Evolutionary conservation across 768 basidiomycete species (phyloP).

Genomic region (Thelephora ganbajun): DNA sequence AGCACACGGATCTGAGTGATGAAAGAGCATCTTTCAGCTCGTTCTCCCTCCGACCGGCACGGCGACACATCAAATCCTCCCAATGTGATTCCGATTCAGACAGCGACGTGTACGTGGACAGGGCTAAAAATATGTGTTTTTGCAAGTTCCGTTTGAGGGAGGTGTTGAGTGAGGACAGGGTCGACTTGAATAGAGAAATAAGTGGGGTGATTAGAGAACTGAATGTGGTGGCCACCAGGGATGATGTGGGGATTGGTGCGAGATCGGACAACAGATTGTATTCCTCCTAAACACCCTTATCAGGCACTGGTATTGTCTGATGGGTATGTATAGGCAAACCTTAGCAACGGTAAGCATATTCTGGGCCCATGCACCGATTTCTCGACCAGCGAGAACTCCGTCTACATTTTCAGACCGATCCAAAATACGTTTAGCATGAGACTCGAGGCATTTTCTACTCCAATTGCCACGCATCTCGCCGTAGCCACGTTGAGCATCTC

Average conservation of each 20-base stretch:
- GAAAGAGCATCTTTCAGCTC: constrained; percentile 62
- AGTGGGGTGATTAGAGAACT: constrained; percentile 50
- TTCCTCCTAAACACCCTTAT: constrained; percentile 36
- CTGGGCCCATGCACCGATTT: constrained; percentile 62
- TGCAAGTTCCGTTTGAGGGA: constrained; percentile 68
- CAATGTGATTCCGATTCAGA: constrained; percentile 43
- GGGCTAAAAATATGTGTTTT: constrained; percentile 67
- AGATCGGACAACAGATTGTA: constrained; percentile 51
- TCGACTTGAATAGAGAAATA: constrained; percentile 48
- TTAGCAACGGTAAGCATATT: constrained; percentile 52
- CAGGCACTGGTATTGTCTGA: background rate
- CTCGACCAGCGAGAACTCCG: constrained; percentile 48
- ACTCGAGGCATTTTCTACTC: constrained; percentile 63
- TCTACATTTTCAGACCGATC: constrained; percentile 61
- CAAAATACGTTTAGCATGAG: constrained; percentile 51
- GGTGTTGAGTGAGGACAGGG: constrained; percentile 43
- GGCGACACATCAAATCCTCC: constrained; percentile 47
- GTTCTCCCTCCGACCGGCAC: constrained; percentile 33
- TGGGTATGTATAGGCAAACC: constrained; percentile 17
- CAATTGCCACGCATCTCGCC: constrained; percentile 79
- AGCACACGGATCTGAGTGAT: constrained; percentile 48
- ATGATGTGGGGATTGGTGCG: constrained; percentile 38
- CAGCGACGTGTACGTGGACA: constrained; percentile 52
- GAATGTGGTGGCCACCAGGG: constrained; percentile 43
- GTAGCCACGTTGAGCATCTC: constrained; percentile 70